Evolutionary conservation across 2,329 filamentous ascomycete species (phyloP), one percentile per base, ranked within the genome.

Genomic region (Fusarium secorum): DNA sequence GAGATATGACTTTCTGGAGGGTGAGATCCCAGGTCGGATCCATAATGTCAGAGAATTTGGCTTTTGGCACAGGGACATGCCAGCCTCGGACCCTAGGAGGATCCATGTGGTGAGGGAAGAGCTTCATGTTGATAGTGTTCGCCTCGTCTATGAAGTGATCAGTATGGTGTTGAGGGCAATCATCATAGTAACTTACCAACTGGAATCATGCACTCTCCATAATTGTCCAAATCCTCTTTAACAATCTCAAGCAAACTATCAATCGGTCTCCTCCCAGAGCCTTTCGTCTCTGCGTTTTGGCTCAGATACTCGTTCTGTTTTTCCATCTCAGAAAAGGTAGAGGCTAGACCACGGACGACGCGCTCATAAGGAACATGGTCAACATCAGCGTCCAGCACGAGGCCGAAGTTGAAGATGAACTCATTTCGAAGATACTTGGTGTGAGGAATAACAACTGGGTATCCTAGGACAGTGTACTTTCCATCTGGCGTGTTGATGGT

Each of bases 201-300:
- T 1, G 95, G 95, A 76, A 98, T 97, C 95, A 97, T 97, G 85
- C 95, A 97, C 83, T 99, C 96, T 78, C 93, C 95, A 78, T 98
- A 99, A 76, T 97, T 97, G 78, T 98, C 98, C 74, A 99, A 79
- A 79, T 99, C 95, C 81, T 98, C 90, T 78, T 90, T 90, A 63
- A 92, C 86, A 67, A 92, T 91, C 81, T 92, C 94, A 74, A 98
- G 86, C 72, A 99, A 82, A 73, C 92, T 93, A 83, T 95, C 93
- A 77, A 97, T 97, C 7, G 88, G 84, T 80, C 93, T 83, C 83
- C 91, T 76, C 80, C 81, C 81, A 36, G 83, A 81, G 18, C 79
- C 79, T 53, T 84, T 83, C 20, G 81, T 78, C 82, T 85, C 77
- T 49, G 82, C 82, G 71, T 90, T 89, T 61, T 85, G 84, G 77